phyloP scores from a whole-genome alignment of 495 filamentous ascomycete species.

The Tuber borchii region DNA sequence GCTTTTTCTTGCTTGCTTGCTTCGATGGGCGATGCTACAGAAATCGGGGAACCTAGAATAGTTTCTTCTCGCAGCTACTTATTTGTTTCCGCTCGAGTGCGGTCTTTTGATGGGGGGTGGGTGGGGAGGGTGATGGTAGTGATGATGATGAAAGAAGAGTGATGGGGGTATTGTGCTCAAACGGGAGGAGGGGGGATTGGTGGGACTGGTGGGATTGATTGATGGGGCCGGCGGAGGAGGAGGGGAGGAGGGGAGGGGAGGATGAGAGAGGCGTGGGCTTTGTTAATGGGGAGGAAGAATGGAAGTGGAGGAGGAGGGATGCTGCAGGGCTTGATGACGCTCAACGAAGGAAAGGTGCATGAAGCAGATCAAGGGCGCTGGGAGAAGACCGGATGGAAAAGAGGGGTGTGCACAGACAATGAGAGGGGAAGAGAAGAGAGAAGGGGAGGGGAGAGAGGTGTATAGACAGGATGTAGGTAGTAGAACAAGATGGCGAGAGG shows the following conservation, averaged over 20 bases:
- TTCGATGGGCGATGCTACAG: slow-evolving; percentile 24
- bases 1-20: slow-evolving; percentile 11
- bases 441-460: slow-evolving; percentile 20
- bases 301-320: slow-evolving; percentile 36
- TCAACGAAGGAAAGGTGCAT: slow-evolving; percentile 40
- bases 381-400: slow-evolving; percentile 39
- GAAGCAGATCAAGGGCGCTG: slow-evolving; percentile 38
- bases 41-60: slow-evolving; percentile 38
- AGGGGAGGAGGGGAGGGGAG: slow-evolving; percentile 6
- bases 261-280: slow-evolving; percentile 33
- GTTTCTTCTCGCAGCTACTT: slow-evolving; percentile 38
- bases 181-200: not conserved
- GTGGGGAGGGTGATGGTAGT: not conserved
- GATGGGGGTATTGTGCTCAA: slow-evolving; percentile 3
- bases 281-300: slow-evolving; percentile 38
- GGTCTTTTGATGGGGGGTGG: slow-evolving; percentile 24
- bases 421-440: slow-evolving; percentile 31
- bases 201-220: not conserved
- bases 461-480: slow-evolving; percentile 28
- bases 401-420: slow-evolving; percentile 32
- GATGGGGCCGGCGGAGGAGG: not conserved
- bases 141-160: slow-evolving; percentile 1
- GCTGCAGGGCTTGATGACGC: slow-evolving; percentile 40
- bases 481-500: slow-evolving; percentile 22
- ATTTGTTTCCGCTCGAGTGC: slow-evolving; percentile 39